Conservation (phyloP, 1,284 basidiomycete species). For the Volvariella surrecta region DNA sequence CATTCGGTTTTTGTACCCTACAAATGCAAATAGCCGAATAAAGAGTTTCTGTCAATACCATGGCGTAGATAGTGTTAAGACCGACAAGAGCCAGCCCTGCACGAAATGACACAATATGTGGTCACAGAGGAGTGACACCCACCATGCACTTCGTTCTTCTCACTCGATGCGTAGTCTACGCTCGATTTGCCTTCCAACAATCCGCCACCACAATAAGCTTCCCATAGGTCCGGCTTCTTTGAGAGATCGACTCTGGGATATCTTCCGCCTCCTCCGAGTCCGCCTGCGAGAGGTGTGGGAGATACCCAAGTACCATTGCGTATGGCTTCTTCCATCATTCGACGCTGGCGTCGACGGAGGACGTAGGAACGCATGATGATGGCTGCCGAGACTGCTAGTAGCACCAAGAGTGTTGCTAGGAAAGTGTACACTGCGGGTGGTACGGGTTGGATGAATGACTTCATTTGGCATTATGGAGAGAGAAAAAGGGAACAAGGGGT, state of each 20-base stretch:
- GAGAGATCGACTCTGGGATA: constrained; percentile 27
- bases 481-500: background rate
- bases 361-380: constrained; percentile 54
- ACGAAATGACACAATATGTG: no score
- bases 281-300: constrained; percentile 16
- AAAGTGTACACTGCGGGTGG: constrained; percentile 27
- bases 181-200: constrained; percentile 1
- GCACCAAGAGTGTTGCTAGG: constrained; percentile 53
- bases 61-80: no score
- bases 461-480: background rate
- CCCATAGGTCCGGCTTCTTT: constrained; percentile 43
- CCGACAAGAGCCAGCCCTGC: no score
- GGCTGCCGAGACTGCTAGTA: constrained; percentile 54
- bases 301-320: constrained; percentile 50
- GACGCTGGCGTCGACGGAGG: constrained; percentile 47
- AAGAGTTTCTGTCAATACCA: no score
- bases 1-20: no score
- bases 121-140: constrained; percentile 3
- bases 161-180: constrained; percentile 8
- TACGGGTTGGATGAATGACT: background rate
- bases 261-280: constrained; percentile 9
- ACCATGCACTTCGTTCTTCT: constrained; percentile 4
- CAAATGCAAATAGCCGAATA: no score
- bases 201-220: constrained; percentile 27
- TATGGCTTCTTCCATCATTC: constrained; percentile 51